Percentiles rank a stretch among this genome's conserved stretches.
phyloP scores from a whole-genome alignment of 73 alveolate species.

The Paramecium caudatum region DNA sequence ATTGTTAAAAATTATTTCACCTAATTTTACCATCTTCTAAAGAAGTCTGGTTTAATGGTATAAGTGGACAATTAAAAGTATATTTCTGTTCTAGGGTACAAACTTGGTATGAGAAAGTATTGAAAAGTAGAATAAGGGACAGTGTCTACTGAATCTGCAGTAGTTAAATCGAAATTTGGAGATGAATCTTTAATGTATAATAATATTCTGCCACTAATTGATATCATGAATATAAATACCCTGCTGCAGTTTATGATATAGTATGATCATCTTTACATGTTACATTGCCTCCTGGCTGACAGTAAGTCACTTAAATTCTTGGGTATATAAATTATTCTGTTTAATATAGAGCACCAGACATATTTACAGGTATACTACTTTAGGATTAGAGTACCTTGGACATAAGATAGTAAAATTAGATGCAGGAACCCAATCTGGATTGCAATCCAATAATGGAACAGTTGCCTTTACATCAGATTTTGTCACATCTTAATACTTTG shows the following conservation, averaged over 20 bases:
- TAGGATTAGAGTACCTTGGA: slow-evolving; percentile 5
- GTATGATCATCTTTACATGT: neutral
- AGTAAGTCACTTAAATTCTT: slow-evolving; percentile 14
- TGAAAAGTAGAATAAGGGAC: slow-evolving; percentile 31
- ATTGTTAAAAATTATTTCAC: neutral
- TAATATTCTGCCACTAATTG: slow-evolving; percentile 69
- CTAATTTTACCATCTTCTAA: slow-evolving; percentile 46
- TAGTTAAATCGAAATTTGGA: slow-evolving; percentile 60
- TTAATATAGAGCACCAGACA: slow-evolving; percentile 60
- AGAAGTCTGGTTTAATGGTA: slow-evolving; percentile 69
- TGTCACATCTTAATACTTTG: neutral
- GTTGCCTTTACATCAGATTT: neutral
- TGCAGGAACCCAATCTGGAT: slow-evolving; percentile 48
- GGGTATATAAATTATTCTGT: slow-evolving; percentile 16
- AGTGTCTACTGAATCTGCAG: slow-evolving; percentile 63
- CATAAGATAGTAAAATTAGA: slow-evolving; percentile 3
- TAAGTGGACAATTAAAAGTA: neutral
- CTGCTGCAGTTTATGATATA: slow-evolving; percentile 3
- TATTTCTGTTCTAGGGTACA: slow-evolving; percentile 69
- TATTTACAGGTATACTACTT: neutral
- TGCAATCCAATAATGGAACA: neutral
- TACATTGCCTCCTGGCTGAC: neutral
- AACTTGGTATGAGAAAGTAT: slow-evolving; percentile 72
- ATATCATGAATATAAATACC: neutral
- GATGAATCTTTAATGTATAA: slow-evolving; percentile 53